Evolutionary conservation across 306 rosid species (phyloP).

Genomic region (Adenanthera pavonina): DNA sequence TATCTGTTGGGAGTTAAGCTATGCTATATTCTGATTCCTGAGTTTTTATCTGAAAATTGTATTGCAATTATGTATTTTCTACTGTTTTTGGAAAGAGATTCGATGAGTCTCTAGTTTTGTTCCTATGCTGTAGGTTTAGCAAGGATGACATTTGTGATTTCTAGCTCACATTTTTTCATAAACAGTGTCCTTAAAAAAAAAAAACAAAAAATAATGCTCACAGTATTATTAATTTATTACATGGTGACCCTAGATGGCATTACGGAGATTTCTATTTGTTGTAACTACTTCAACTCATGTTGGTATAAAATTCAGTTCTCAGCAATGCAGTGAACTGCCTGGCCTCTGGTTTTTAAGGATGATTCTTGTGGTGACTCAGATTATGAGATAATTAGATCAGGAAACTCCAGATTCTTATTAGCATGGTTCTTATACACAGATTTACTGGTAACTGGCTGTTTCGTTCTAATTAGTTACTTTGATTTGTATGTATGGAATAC

Average conservation of each 20-base stretch:
- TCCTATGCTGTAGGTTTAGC: neutral
- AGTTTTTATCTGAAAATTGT: neutral
- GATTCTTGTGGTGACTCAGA: neutral
- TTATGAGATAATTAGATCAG: constrained; percentile 1
- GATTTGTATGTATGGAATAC: constrained; percentile 16
- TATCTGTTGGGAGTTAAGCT: neutral
- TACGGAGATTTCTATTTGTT: neutral
- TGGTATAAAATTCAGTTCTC: constrained; percentile 12
- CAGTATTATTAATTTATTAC: neutral
- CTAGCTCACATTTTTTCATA: neutral
- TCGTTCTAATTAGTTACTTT: neutral
- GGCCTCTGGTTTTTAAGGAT: neutral
- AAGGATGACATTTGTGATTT: neutral
- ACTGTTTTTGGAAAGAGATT: neutral
- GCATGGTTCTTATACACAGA: neutral
- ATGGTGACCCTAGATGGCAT: neutral
- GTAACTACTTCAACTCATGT: neutral
- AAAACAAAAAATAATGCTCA: neutral
- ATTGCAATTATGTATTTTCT: neutral
- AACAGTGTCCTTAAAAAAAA: neutral
- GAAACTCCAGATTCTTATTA: neutral
- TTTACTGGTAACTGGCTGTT: constrained; percentile 4
- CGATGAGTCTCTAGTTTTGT: neutral
- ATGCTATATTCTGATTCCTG: neutral
- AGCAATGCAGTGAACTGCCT: neutral